Evolutionary conservation across 2,329 filamentous ascomycete species (phyloP), one percentile per base, ranked within the genome.

Genomic region (Tolypocladium tundrense): DNA sequence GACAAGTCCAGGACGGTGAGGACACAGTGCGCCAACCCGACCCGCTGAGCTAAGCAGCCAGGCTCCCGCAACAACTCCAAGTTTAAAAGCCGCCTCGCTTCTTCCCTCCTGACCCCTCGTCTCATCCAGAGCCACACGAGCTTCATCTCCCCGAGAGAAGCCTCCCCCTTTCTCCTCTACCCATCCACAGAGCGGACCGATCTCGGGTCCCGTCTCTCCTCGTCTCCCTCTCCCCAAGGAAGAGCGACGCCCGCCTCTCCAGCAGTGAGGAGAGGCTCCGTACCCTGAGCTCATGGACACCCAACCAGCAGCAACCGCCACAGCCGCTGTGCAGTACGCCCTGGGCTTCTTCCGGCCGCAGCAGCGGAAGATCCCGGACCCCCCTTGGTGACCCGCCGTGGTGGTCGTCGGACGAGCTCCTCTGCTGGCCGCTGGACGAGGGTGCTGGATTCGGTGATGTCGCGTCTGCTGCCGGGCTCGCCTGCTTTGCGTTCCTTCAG

Each of bases 201-300:
- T 10, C 14, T 8, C 8, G 31, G 48, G 48, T 11, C 13, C 48
- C 48, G 48, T n/a, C 48, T 35, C 48, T 35, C 27, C 5, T 33
- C 14, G 14, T 1, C 16, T 8, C 14, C 8, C 14, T 8, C 16
- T n/a, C 16, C 27, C 2, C 3, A 10, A 35, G 48, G 31, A 51
- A 33, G 27, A 51, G 48, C 48, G 19, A 31, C 48, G 27, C 31
- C 31, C 41, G 58, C 61, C 58, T 59, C 58, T 60, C 58, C 57
- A 52, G 41, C 24, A 3, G n/a, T 33, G 24, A 56, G 59, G 63
- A 64, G 61, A 65, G 64, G 64, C 60, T 31, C 52, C 56, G 53
- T 57, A 62, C 53, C 60, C 58, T 66, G 64, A 57, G 58, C 59
- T 57, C 55, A 65, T 66, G 64, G 63, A 57, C 56, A 31, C 58